Conservation (phyloP, 2,329 filamentous ascomycete genomes). For the Phoma sp. region DNA sequence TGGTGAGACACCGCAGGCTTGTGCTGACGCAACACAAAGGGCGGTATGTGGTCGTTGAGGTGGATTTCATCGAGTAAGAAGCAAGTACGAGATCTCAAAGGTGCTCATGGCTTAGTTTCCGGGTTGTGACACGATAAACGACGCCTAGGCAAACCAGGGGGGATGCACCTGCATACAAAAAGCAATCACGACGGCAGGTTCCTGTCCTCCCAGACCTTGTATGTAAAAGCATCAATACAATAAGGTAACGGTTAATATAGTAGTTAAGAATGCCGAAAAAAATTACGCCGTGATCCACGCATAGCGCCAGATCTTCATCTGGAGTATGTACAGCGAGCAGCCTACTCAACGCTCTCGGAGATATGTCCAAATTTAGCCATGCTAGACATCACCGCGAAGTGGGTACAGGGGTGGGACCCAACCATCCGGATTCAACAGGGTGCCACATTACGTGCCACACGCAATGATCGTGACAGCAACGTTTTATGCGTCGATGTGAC, state of each 20-base stretch:
- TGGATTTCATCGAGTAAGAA: conserved; percentile 12
- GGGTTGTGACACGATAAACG: neutral
- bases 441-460: conserved; percentile 6
- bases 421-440: conserved; percentile 3
- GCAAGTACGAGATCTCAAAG: conserved; percentile 8
- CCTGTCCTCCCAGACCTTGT: neutral
- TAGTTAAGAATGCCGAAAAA: conserved; percentile 6
- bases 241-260: neutral
- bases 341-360: neutral
- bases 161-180: conserved; percentile 13
- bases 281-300: neutral
- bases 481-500: neutral
- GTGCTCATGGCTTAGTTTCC: conserved; percentile 6
- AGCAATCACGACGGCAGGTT: conserved; percentile 4
- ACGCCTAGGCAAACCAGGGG: neutral
- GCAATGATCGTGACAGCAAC: conserved; percentile 1
- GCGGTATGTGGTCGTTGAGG: conserved; percentile 7
- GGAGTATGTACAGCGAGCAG: conserved; percentile 9
- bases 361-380: conserved; percentile 20
- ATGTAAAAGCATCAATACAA: neutral
- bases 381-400: neutral
- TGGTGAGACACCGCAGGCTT: neutral
- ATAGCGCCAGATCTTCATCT: neutral
- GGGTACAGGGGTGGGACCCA: conserved; percentile 1
- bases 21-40: neutral